Evolutionary conservation across 495 filamentous ascomycete genomes (phyloP), one percentile per base, ranked within the genome.

Genomic region (Talaromyces adpressus): DNA sequence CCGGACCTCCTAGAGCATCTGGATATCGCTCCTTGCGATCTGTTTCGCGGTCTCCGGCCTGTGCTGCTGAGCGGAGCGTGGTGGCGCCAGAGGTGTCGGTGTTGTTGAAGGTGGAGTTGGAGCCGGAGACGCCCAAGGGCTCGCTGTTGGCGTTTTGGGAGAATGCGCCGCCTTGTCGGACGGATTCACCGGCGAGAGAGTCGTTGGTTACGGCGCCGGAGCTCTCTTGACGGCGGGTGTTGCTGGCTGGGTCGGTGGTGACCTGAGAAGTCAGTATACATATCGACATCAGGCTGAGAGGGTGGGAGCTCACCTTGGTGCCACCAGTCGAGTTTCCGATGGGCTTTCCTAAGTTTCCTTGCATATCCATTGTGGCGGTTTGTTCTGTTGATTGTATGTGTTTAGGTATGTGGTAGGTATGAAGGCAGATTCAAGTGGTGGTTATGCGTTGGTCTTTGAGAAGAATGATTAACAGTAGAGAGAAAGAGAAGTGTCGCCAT

Each of bases 111-210:
- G 79, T 88, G 23, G 82, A 83, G 54, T 77, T 70, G 57, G 61
- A 62, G 59, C 80, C 77, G 3, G 75, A 73, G 54, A 84, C 79
- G 14, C 74, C 71, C 59, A 78, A 71, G 22, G 83, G 80, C 39
- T 81, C 75, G 9, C 79, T 76, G 36, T 80, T 71, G 12, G 78
- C 77, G 73, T 86, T 84, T 51, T 76, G 69, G 34, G 72, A 72
- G 75, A 85, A 89, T 30, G 67, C 69, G 62, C 85, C 85, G 54
- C 80, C 80, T 16, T 67, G 54, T 45, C 75, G 72, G 58, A 79
- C 70, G 12, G 87, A 89, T 65, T 89, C 84, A 52, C 81, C 86
- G 32, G 87, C 87, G 34, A 90, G 83, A 39, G 85, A 88, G 73
- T 89, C 87, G 53, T 79, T 83, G 32, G 83, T 72, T 12, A 89